A percentile compares a stretch with the other conserved stretches of the same genome.
phyloP scores from a whole-genome alignment of 2,329 filamentous ascomycete genomes.

The Arthrinium puccinioides region DNA sequence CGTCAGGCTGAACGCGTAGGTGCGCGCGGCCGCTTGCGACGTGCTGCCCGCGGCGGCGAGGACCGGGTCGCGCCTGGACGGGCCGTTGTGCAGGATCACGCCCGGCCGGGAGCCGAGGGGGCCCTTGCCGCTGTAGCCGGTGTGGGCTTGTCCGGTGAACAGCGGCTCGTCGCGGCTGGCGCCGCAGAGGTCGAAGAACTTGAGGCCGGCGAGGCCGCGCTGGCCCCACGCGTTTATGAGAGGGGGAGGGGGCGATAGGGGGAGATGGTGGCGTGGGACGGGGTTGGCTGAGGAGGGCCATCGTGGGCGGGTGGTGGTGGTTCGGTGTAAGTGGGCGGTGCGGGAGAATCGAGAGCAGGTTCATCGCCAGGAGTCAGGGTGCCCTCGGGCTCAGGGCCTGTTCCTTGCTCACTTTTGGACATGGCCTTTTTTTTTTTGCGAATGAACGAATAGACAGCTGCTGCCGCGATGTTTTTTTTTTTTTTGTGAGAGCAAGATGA shows the following conservation, averaged over 20 bases:
- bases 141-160: conserved; percentile 11
- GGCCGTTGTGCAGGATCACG: conserved; percentile 11
- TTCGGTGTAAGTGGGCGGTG: too few species aligned
- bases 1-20: conserved; percentile 3
- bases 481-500: too few species aligned
- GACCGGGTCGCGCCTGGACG: conserved; percentile 9
- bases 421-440: too few species aligned
- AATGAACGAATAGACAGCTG: too few species aligned
- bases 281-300: too few species aligned
- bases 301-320: too few species aligned
- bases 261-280: too few species aligned
- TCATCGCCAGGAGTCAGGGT: too few species aligned
- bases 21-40: not conserved
- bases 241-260: conserved; percentile 15
- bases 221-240: conserved; percentile 11
- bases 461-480: too few species aligned
- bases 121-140: conserved; percentile 6
- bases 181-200: conserved; percentile 8
- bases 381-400: too few species aligned
- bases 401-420: too few species aligned
- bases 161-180: conserved; percentile 7
- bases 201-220: conserved; percentile 7
- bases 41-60: conserved; percentile 11
- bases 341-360: too few species aligned
- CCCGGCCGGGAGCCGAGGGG: conserved; percentile 9